Percentiles rank a stretch among this genome's conserved stretches.
Evolutionary conservation across 179 eudicot genomes (phyloP).

Genomic region (Amaranthus tricolor): DNA sequence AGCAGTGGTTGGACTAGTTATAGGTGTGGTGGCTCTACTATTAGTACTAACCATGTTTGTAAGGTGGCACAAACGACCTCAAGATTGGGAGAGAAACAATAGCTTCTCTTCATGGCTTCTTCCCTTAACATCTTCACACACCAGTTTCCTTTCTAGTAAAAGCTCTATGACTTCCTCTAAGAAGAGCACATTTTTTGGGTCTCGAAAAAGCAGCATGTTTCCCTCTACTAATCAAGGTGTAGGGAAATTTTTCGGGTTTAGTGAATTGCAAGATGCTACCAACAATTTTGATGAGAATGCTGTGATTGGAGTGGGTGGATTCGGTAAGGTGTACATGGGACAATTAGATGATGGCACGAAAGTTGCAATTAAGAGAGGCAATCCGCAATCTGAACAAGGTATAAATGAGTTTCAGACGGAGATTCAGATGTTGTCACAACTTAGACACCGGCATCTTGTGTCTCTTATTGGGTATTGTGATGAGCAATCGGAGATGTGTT

Average conservation of each 20-base stretch:
- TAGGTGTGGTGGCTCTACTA: slow-evolving; percentile 43
- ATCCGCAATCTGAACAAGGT: slow-evolving; percentile 84
- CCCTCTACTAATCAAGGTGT: slow-evolving; percentile 53
- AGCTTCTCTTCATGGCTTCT: slow-evolving; percentile 86
- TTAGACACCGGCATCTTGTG: slow-evolving; percentile 83
- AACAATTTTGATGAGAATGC: slow-evolving; percentile 65
- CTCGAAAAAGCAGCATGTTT: slow-evolving; percentile 44
- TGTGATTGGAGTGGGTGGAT: slow-evolving; percentile 87
- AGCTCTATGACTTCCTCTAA: slow-evolving; percentile 26
- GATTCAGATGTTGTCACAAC: slow-evolving; percentile 79
- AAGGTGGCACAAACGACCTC: slow-evolving; percentile 54
- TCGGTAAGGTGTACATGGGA: slow-evolving; percentile 85
- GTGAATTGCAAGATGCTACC: slow-evolving; percentile 58
- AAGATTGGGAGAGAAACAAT: slow-evolving; percentile 51
- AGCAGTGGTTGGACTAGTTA: slow-evolving; percentile 43
- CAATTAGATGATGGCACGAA: slow-evolving; percentile 61
- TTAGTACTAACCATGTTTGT: slow-evolving; percentile 38
- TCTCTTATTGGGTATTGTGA: slow-evolving; percentile 90
- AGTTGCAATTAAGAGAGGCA: slow-evolving; percentile 77
- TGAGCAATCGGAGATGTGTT: slow-evolving; percentile 78
- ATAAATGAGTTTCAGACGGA: slow-evolving; percentile 86
- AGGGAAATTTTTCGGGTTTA: slow-evolving; percentile 59
- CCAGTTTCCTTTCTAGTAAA: slow-evolving; percentile 57
- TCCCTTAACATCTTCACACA: slow-evolving; percentile 57
- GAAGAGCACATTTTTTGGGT: slow-evolving; percentile 30